phyloP scores from a whole-genome alignment of 1,284 basidiomycete species.

The Singerocomus inundabilis region DNA sequence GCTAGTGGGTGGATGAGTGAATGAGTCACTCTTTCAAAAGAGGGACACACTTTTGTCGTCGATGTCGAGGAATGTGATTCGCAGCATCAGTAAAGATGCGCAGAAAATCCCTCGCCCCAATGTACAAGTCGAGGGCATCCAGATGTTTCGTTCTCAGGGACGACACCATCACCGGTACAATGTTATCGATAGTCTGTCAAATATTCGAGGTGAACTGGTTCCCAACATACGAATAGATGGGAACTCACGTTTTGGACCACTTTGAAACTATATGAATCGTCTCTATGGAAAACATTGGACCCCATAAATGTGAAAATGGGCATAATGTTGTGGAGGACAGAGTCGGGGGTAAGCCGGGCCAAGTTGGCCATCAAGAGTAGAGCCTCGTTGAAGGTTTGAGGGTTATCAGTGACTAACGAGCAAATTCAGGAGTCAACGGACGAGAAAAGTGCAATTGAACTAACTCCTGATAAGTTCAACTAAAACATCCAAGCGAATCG shows the following conservation, averaged over 20 bases:
- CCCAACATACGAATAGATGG: not conserved
- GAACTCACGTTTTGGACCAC: slow-evolving; percentile 84
- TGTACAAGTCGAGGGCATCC: slow-evolving; percentile 58
- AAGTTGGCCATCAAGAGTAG: slow-evolving; percentile 87
- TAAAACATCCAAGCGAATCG: slow-evolving; percentile 74
- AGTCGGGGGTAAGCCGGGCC: slow-evolving; percentile 83
- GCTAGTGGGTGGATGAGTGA: slow-evolving; percentile 38
- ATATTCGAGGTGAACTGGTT: not conserved
- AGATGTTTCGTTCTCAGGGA: slow-evolving; percentile 62
- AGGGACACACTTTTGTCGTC: slow-evolving; percentile 68
- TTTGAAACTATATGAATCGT: slow-evolving; percentile 93
- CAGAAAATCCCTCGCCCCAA: slow-evolving; percentile 71
- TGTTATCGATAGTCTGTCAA: slow-evolving; percentile 83
- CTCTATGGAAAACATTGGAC: slow-evolving; percentile 92
- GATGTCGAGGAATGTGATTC: slow-evolving; percentile 84
- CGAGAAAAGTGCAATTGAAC: slow-evolving; percentile 21
- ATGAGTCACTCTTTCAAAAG: slow-evolving; percentile 1
- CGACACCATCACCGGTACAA: slow-evolving; percentile 89
- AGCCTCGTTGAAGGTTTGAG: slow-evolving; percentile 93
- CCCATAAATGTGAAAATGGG: slow-evolving; percentile 99
- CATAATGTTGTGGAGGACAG: slow-evolving; percentile 94
- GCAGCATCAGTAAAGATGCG: slow-evolving; percentile 89
- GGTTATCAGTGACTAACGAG: slow-evolving; percentile 75
- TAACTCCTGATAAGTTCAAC: slow-evolving; percentile 84
- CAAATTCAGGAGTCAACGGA: slow-evolving; percentile 1